These are phyloP conservation scores for Gillenia trifoliata DNA, from an alignment of 306 rosid species.

Conservation along the genomic window DNA sequence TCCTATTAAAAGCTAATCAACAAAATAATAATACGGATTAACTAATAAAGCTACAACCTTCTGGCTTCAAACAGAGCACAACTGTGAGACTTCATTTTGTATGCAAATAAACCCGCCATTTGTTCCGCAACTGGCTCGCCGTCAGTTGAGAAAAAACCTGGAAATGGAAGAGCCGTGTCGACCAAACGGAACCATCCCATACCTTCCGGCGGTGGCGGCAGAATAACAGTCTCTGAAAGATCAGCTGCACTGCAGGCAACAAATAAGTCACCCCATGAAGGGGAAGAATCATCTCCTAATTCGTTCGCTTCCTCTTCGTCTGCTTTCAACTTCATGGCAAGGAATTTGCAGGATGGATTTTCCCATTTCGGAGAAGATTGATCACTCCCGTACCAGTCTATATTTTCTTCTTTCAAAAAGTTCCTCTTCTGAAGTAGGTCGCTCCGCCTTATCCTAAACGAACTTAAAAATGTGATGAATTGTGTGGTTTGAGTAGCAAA, in stretches of 20 bases:
- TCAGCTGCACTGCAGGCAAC: slow-evolving; percentile 68
- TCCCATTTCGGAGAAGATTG: slow-evolving; percentile 67
- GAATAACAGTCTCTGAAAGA: slow-evolving; percentile 44
- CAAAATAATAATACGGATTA: not conserved
- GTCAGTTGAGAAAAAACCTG: slow-evolving; percentile 56
- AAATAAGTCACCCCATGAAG: slow-evolving; percentile 50
- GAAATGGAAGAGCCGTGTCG: slow-evolving; percentile 82
- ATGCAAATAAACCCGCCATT: slow-evolving; percentile 29
- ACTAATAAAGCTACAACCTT: slow-evolving; percentile 9
- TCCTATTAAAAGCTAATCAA: not conserved
- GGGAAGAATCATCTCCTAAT: slow-evolving; percentile 23
- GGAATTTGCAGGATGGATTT: slow-evolving; percentile 70
- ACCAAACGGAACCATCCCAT: slow-evolving; percentile 61
- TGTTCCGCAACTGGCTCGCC: slow-evolving; percentile 47
- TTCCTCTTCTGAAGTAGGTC: slow-evolving; percentile 59
- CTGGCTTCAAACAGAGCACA: slow-evolving; percentile 72
- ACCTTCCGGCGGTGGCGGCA: slow-evolving; percentile 54
- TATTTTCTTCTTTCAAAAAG: slow-evolving; percentile 71
- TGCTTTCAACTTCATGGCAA: slow-evolving; percentile 62
- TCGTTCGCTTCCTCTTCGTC: slow-evolving; percentile 29
- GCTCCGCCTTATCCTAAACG: slow-evolving; percentile 51
- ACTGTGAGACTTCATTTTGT: slow-evolving; percentile 59
- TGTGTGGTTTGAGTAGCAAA: slow-evolving; percentile 61
- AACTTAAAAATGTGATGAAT: slow-evolving; percentile 62
- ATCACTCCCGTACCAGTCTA: slow-evolving; percentile 62